These are phyloP conservation scores for Brassica juncea DNA, from an alignment of 345 rosid genomes.

Conservation along the genomic window DNA sequence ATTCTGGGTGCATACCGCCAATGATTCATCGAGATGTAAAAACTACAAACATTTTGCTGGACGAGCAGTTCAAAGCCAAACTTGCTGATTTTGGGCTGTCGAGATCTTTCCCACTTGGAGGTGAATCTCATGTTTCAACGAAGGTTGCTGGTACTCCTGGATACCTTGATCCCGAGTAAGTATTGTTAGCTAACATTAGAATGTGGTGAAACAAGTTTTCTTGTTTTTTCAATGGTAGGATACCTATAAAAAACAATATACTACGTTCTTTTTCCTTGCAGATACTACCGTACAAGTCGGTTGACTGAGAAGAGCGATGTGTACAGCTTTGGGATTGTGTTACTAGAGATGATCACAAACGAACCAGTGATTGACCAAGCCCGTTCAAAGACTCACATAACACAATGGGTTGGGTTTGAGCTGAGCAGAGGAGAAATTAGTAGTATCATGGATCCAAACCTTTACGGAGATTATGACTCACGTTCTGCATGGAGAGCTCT, in stretches of 20 bases:
- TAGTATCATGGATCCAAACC: slow-evolving; percentile 24
- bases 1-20: background rate
- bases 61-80: slow-evolving; percentile 41
- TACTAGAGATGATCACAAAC: slow-evolving; percentile 37
- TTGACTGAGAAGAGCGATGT: slow-evolving; percentile 25
- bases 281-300: background rate
- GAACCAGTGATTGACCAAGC: background rate
- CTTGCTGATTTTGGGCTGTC: slow-evolving; percentile 52
- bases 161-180: slow-evolving; percentile 54
- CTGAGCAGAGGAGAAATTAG: background rate
- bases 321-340: slow-evolving; percentile 18
- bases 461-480: background rate
- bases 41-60: slow-evolving; percentile 3
- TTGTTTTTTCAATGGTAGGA: background rate
- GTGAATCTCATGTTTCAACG: slow-evolving; percentile 13
- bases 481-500: slow-evolving; percentile 23
- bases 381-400: background rate
- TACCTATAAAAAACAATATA: background rate
- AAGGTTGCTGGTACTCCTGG: slow-evolving; percentile 27
- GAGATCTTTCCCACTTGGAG: slow-evolving; percentile 28
- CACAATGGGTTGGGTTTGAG: slow-evolving; percentile 1
- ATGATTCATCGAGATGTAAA: background rate
- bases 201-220: background rate
- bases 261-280: background rate
- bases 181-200: background rate